Conservation (phyloP, 768 basidiomycete genomes). For the Xerocomus potaroensis region DNA sequence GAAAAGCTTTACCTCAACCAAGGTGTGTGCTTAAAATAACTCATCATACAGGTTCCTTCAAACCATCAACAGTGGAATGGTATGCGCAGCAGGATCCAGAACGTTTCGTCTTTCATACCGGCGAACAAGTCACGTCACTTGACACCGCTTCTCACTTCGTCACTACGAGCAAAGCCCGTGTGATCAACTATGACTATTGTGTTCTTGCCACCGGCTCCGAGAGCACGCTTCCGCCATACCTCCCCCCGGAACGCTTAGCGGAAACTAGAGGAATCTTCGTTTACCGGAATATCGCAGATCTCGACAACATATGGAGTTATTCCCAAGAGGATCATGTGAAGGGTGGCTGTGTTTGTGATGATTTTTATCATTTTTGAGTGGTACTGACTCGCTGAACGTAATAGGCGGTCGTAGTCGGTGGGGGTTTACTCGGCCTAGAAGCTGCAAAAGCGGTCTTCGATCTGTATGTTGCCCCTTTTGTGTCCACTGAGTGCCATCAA, state of each 20-base stretch:
- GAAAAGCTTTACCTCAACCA: conserved; percentile 59
- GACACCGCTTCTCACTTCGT: conserved; percentile 39
- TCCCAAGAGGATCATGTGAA: conserved; percentile 43
- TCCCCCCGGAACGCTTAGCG: conserved; percentile 36
- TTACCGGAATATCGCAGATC: conserved; percentile 67
- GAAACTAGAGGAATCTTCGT: conserved; percentile 58
- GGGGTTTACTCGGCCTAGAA: conserved; percentile 1
- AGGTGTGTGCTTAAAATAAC: conserved; percentile 16
- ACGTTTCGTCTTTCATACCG: conserved; percentile 48
- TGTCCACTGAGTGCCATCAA: not conserved
- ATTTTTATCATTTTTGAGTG: not conserved
- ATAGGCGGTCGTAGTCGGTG: conserved; percentile 1
- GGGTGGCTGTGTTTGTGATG: conserved; percentile 20
- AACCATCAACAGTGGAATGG: conserved; percentile 42
- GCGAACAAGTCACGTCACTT: conserved; percentile 43
- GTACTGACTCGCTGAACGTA: not conserved
- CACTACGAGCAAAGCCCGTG: conserved; percentile 42
- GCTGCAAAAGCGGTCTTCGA: conserved; percentile 1
- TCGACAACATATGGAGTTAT: conserved; percentile 61
- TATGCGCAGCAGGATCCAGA: conserved; percentile 55
- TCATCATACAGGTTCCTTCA: not conserved
- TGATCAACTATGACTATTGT: conserved; percentile 55
- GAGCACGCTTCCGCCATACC: conserved; percentile 58
- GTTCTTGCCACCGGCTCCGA: conserved; percentile 68
- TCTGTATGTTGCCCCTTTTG: not conserved